These are phyloP conservation scores for Elsinoe australis DNA, from an alignment of 2,329 filamentous ascomycete genomes.

Conservation along the genomic window DNA sequence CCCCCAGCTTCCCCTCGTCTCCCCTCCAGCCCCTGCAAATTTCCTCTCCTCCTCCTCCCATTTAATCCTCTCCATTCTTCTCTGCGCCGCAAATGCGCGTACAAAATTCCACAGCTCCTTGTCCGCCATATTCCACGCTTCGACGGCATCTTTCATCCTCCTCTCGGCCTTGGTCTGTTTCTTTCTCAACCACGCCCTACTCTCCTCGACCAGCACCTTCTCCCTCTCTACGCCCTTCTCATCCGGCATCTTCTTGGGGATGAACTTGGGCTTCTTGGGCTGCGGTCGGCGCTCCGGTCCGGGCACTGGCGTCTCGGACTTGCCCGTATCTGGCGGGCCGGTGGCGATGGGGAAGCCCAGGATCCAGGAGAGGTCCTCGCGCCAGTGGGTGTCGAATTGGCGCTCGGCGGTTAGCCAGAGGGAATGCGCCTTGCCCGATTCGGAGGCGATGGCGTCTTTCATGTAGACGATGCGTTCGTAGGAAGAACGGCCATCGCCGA, in stretches of 20 bases:
- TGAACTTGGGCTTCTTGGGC: conserved; percentile 40
- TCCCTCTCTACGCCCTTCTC: conserved; percentile 51
- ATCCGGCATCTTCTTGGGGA: conserved; percentile 45
- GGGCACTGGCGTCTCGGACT: conserved; percentile 51
- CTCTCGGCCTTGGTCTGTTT: conserved; percentile 13
- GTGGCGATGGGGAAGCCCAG: conserved; percentile 77
- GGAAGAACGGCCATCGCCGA: conserved; percentile 56
- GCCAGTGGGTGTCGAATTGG: conserved; percentile 21
- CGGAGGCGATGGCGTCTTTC: conserved; percentile 72
- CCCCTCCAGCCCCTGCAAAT: conserved; percentile 49
- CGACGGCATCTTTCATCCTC: conserved; percentile 35
- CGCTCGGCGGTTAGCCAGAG: conserved; percentile 74
- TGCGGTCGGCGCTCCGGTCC: conserved; percentile 48
- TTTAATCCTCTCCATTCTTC: conserved; percentile 53
- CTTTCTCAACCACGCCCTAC: conserved; percentile 30
- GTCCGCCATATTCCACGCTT: conserved; percentile 56
- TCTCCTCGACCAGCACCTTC: conserved; percentile 47
- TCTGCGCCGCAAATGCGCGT: conserved; percentile 57
- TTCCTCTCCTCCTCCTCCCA: conserved; percentile 65
- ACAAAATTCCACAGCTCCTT: conserved; percentile 72
- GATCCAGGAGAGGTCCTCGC: conserved; percentile 64
- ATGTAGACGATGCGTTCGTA: conserved; percentile 62
- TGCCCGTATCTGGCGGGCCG: conserved; percentile 44
- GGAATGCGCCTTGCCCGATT: conserved; percentile 54
- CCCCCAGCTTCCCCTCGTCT: conserved; percentile 38